A percentile compares a stretch with the other conserved stretches of the same genome.
These are phyloP conservation scores for Boechera stricta DNA, from an alignment of 345 rosid species.

Conservation along the genomic window DNA sequence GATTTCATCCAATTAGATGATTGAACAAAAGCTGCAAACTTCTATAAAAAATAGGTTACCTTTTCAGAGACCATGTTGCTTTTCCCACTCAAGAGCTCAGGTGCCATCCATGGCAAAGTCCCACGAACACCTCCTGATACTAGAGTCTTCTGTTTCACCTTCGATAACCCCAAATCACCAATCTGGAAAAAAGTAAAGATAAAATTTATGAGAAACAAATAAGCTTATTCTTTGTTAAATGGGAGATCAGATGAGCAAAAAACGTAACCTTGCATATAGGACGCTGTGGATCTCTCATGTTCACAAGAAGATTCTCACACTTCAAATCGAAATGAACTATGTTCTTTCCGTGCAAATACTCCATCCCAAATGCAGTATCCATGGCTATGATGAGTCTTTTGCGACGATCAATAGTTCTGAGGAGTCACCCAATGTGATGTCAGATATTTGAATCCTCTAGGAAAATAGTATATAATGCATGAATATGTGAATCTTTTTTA, in stretches of 20 bases:
- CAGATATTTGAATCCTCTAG: slow-evolving; percentile 11
- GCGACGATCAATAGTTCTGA: slow-evolving; percentile 97
- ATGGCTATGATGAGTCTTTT: slow-evolving; percentile 97
- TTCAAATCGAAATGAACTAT: slow-evolving; percentile 98
- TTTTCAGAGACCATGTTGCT: slow-evolving; percentile 96
- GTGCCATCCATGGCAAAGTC: slow-evolving; percentile 99
- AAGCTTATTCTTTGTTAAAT: background rate
- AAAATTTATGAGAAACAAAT: slow-evolving; percentile 22
- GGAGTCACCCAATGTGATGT: slow-evolving; percentile 36
- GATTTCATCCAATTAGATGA: background rate
- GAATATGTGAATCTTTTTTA: slow-evolving; percentile 32
- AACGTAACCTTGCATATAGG: slow-evolving; percentile 88
- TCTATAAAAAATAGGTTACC: slow-evolving; percentile 52
- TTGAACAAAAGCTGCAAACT: background rate
- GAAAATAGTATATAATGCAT: slow-evolving; percentile 15
- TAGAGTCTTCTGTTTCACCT: slow-evolving; percentile 92
- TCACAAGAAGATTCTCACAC: slow-evolving; percentile 94
- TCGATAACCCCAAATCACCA: slow-evolving; percentile 95
- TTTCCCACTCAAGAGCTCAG: slow-evolving; percentile 98
- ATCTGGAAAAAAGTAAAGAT: slow-evolving; percentile 53
- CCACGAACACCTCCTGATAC: slow-evolving; percentile 99
- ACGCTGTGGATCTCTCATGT: slow-evolving; percentile 99
- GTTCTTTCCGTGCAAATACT: slow-evolving; percentile 95
- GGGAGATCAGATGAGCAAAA: slow-evolving; percentile 27
- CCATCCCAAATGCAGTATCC: slow-evolving; percentile 99